A percentile compares a stretch with the other conserved stretches of the same genome.
These are phyloP conservation scores for Trichophyton verrucosum DNA, from an alignment of 2,329 filamentous ascomycete genomes.

Conservation along the genomic window DNA sequence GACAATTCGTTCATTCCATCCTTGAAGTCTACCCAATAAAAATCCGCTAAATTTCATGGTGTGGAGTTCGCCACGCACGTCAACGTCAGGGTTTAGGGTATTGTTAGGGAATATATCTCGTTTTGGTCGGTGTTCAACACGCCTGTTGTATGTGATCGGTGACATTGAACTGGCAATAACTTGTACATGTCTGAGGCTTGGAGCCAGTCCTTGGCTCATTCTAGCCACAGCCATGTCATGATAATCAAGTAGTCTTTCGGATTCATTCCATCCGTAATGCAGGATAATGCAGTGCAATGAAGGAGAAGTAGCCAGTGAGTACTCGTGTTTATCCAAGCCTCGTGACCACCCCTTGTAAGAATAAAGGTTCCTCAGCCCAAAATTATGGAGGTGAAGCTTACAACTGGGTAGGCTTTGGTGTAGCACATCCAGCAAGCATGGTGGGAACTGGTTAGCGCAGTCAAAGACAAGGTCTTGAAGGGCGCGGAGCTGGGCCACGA, in stretches of 20 bases:
- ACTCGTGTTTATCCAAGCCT: not conserved
- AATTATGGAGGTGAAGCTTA: constrained; percentile 2
- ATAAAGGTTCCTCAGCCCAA: not conserved
- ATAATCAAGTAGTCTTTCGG: not conserved
- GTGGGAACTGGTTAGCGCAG: not conserved
- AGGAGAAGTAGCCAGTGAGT: not conserved
- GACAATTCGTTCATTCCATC: not conserved
- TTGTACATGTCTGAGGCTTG: not conserved
- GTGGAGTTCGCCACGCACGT: not conserved
- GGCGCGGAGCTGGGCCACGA: not conserved
- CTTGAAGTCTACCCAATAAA: not conserved
- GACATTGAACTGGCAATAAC: not conserved
- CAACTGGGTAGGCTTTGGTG: not conserved
- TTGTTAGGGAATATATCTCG: not conserved
- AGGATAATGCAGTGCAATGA: constrained; percentile 1
- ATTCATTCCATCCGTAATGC: not conserved
- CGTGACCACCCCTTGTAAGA: not conserved
- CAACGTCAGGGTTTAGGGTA: not conserved
- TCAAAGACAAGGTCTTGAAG: not conserved
- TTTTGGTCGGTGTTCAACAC: not conserved
- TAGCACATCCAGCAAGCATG: not conserved
- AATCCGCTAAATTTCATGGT: not conserved
- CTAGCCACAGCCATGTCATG: not conserved
- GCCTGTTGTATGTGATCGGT: not conserved
- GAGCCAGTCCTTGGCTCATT: not conserved